phyloP scores from a whole-genome alignment of 257 asterid genomes.

The Solanum sitiens region DNA sequence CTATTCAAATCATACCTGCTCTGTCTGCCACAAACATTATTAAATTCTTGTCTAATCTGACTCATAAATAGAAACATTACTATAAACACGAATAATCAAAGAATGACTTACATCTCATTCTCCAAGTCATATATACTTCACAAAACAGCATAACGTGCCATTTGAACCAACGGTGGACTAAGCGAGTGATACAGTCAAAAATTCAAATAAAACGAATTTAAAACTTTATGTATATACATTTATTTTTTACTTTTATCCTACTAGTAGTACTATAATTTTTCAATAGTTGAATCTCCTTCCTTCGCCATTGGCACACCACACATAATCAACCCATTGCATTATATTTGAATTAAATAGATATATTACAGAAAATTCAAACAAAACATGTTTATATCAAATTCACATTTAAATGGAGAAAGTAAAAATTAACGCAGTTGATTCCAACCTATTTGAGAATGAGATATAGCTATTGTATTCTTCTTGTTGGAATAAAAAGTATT shows the following conservation, averaged over 20 bases:
- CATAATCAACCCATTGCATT: neutral
- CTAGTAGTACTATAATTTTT: neutral
- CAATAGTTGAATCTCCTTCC: neutral
- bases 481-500: neutral
- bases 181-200: neutral
- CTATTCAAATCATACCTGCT: neutral
- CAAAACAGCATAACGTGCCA: neutral
- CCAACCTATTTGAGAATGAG: neutral
- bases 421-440: neutral
- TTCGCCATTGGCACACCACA: neutral
- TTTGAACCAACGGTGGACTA: neutral
- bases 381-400: neutral
- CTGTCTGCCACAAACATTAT: neutral
- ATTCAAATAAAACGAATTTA: neutral
- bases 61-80: neutral
- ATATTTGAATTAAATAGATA: neutral
- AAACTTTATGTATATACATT: neutral
- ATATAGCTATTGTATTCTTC: neutral
- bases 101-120: neutral
- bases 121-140: neutral
- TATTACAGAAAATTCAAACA: neutral
- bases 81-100: neutral
- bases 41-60: neutral
- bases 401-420: neutral
- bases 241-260: no score